Conservation (phyloP, 2,329 filamentous ascomycete genomes). For the Ceratocystis diversiconidia region DNA sequence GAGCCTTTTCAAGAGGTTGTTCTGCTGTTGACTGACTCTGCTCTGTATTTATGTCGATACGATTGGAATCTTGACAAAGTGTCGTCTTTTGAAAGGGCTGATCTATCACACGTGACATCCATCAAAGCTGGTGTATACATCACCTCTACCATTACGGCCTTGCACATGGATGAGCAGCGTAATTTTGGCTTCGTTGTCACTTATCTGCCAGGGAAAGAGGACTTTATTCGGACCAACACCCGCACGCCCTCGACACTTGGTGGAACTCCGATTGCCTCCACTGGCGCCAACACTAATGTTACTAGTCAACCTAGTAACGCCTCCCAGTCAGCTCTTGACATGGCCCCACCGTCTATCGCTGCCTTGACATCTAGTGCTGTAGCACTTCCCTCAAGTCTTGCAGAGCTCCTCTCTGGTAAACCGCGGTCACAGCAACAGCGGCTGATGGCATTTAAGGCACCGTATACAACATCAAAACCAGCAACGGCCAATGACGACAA, state of each 20-base stretch:
- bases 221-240: conserved; percentile 71
- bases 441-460: conserved; percentile 41
- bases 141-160: conserved; percentile 66
- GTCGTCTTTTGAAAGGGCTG: conserved; percentile 75
- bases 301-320: neutral
- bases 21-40: conserved; percentile 69
- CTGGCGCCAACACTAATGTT: neutral
- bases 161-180: conserved; percentile 60
- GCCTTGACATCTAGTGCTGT: conserved; percentile 17
- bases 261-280: conserved; percentile 18
- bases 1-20: conserved; percentile 79
- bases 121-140: conserved; percentile 79
- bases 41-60: conserved; percentile 78
- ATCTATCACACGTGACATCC: conserved; percentile 55
- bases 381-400: conserved; percentile 26
- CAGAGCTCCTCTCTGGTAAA: conserved; percentile 31
- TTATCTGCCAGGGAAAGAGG: conserved; percentile 57
- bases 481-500: conserved; percentile 35
- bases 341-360: conserved; percentile 13
- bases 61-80: conserved; percentile 96
- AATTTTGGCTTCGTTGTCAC: conserved; percentile 76
- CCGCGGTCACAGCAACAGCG: conserved; percentile 26
- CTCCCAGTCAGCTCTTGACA: neutral
- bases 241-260: conserved; percentile 52
- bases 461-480: conserved; percentile 39